phyloP scores from a whole-genome alignment of 140 eudicot genomes.

The Flaveria floridana region DNA sequence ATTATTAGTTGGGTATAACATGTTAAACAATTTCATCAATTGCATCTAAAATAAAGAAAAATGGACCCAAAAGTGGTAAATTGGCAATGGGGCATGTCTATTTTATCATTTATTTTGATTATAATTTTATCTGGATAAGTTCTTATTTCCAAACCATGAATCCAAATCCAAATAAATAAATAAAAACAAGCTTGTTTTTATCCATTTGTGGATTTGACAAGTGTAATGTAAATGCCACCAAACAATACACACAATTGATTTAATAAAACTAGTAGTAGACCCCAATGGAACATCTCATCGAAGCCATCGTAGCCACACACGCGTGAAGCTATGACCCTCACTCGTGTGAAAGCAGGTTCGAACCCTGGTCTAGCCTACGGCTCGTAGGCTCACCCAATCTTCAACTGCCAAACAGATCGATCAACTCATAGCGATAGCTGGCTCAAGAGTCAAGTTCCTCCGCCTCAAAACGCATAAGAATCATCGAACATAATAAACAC shows the following conservation, averaged over 20 bases:
- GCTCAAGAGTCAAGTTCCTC: conserved; percentile 29
- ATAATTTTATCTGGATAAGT: neutral
- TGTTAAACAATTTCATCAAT: neutral
- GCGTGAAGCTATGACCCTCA: conserved; percentile 9
- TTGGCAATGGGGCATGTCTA: neutral
- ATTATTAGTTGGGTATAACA: neutral
- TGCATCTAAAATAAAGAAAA: no score
- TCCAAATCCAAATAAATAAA: no score
- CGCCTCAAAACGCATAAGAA: conserved; percentile 35
- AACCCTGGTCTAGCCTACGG: conserved; percentile 14
- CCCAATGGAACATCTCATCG: conserved; percentile 33
- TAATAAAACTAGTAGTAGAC: conserved; percentile 24
- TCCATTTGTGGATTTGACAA: conserved; percentile 26
- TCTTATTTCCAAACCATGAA: no score
- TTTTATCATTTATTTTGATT: neutral
- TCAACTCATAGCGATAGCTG: conserved; percentile 26
- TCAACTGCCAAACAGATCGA: conserved; percentile 24
- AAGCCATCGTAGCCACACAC: conserved; percentile 32
- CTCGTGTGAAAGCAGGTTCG: conserved; percentile 16
- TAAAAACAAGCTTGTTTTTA: neutral
- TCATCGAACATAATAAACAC: conserved; percentile 31
- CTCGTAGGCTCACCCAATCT: conserved; percentile 21
- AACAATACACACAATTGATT: conserved; percentile 15
- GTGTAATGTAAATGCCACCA: conserved; percentile 28
- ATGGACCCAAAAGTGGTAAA: no score